Evolutionary conservation across 2,329 filamentous ascomycete species (phyloP).

Genomic region (Rhexocercosporidium sp.): DNA sequence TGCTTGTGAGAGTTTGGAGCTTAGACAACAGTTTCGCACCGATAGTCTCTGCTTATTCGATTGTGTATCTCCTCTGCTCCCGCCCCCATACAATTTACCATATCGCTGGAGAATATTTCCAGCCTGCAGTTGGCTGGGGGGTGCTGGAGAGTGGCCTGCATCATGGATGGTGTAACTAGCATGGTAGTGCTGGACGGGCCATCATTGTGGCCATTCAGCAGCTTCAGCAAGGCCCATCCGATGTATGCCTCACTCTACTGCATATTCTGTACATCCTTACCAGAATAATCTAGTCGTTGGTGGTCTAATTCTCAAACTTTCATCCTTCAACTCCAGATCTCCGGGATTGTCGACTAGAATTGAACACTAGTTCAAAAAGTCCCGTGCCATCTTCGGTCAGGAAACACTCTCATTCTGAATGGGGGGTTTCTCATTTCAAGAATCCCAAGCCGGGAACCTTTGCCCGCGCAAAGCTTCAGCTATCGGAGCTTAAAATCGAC

Average conservation of each 20-base stretch:
- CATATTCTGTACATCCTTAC: neutral
- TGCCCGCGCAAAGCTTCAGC: neutral
- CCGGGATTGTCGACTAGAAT: neutral
- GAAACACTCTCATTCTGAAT: neutral
- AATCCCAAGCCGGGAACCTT: neutral
- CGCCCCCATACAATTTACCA: neutral
- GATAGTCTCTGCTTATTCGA: neutral
- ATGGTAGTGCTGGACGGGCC: neutral
- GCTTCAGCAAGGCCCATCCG: neutral
- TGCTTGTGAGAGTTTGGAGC: neutral
- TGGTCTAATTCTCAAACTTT: neutral
- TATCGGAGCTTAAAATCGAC: conserved; percentile 9
- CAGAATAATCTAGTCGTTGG: neutral
- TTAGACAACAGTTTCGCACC: conserved; percentile 6
- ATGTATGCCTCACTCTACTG: conserved; percentile 3
- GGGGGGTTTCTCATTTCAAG: conserved; percentile 1
- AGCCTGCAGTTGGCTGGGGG: neutral
- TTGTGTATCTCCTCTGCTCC: neutral
- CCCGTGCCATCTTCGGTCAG: conserved; percentile 5
- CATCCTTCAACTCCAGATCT: neutral
- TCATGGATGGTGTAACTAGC: neutral
- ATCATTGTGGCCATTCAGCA: conserved; percentile 7
- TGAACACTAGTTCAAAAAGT: neutral
- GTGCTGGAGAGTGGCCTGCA: neutral
- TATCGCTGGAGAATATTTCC: neutral